Evolutionary conservation across 495 filamentous ascomycete species (phyloP).

Genomic region (Opeltia flavorubescens): DNA sequence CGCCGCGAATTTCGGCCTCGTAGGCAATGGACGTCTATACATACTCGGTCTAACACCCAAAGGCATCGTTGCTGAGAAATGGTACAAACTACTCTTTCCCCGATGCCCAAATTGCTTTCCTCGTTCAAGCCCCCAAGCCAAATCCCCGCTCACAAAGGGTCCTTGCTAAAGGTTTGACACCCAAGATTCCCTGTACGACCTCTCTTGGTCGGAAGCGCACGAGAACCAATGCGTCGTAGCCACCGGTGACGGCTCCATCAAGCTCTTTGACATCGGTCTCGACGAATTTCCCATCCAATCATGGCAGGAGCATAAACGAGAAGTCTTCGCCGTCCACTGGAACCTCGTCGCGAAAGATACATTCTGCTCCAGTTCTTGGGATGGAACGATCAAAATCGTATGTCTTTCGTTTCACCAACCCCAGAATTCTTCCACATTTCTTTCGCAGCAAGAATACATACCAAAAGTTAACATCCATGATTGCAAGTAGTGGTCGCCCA

Average conservation of each 20-base stretch:
- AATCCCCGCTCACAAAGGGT: constrained; percentile 3
- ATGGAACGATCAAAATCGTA: constrained; percentile 80
- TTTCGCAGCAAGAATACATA: constrained; percentile 4
- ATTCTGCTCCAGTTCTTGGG: constrained; percentile 84
- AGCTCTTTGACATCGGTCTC: constrained; percentile 74
- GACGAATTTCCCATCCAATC: constrained; percentile 69
- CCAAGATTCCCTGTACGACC: constrained; percentile 89
- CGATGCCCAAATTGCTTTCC: not conserved
- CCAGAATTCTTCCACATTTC: constrained; percentile 1
- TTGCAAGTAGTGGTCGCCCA: constrained; percentile 54
- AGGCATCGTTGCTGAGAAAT: constrained; percentile 73
- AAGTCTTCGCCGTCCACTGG: constrained; percentile 85
- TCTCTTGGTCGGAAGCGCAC: constrained; percentile 85
- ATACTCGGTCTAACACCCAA: constrained; percentile 65
- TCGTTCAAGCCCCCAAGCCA: not conserved
- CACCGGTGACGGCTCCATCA: constrained; percentile 82
- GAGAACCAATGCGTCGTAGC: constrained; percentile 84
- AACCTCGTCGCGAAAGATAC: constrained; percentile 80
- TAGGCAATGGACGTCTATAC: constrained; percentile 84
- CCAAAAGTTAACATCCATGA: not conserved
- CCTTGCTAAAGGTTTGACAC: constrained; percentile 60
- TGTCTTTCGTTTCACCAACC: not conserved
- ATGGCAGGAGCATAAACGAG: constrained; percentile 84
- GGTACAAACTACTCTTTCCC: constrained; percentile 25
- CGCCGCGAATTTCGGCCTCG: constrained; percentile 86